A percentile compares a stretch with the other conserved stretches of the same genome.
Evolutionary conservation across 495 filamentous ascomycete genomes (phyloP).

Genomic region (Trichoderma reesei): DNA sequence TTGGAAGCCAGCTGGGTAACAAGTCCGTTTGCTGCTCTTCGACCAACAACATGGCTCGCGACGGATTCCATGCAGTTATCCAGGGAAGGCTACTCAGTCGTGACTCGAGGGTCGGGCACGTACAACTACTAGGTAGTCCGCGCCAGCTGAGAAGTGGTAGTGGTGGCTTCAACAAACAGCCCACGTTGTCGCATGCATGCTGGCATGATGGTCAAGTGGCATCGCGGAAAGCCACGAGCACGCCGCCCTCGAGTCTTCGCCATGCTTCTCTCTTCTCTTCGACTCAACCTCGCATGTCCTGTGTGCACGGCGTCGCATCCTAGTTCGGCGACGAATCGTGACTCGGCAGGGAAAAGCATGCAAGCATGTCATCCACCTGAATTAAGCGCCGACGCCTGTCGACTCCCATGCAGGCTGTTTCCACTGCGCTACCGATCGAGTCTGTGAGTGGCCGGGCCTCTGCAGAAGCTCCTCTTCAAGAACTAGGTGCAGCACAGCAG

Average conservation of each 20-base stretch:
- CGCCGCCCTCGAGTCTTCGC: background rate
- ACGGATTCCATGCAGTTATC: too few species aligned
- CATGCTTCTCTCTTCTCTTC: background rate
- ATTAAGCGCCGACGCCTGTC: conserved; percentile 14
- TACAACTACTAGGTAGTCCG: too few species aligned
- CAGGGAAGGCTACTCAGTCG: too few species aligned
- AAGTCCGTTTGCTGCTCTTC: background rate
- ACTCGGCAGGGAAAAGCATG: conserved; percentile 5
- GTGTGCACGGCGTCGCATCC: background rate
- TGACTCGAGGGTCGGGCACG: background rate
- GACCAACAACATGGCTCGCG: background rate
- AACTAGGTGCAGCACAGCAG: conserved; percentile 6
- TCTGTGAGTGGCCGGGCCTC: conserved; percentile 7
- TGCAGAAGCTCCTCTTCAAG: background rate
- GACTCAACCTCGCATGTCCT: background rate
- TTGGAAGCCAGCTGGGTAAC: background rate
- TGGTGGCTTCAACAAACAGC: background rate
- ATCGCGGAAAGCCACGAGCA: background rate
- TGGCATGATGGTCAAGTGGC: background rate
- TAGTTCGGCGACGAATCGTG: conserved; percentile 6
- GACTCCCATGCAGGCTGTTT: conserved; percentile 6
- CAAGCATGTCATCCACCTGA: conserved; percentile 10
- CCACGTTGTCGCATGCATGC: background rate
- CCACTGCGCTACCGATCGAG: background rate
- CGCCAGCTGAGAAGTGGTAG: background rate